A percentile compares a stretch with the other conserved stretches of the same genome.
phyloP scores from a whole-genome alignment of 202 grass and related monocot genomes.

The Eragrostis tef region DNA sequence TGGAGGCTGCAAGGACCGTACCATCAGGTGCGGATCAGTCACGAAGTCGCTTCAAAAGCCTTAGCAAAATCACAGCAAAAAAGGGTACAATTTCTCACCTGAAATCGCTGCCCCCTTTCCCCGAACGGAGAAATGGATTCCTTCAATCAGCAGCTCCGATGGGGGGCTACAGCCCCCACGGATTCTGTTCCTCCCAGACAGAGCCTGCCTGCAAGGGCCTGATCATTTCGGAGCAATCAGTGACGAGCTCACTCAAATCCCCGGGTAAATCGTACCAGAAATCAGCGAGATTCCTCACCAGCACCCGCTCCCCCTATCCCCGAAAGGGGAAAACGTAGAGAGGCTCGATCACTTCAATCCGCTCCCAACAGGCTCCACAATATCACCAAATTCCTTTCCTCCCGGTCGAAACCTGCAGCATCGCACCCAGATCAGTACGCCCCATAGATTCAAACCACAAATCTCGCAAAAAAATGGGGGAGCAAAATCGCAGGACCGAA shows the following conservation, averaged over 20 bases:
- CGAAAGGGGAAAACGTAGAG: not conserved
- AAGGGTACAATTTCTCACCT: not conserved
- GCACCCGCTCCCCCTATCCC: not conserved
- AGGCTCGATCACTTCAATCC: constrained; percentile 5
- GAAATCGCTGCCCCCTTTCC: not conserved
- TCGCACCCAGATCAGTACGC: constrained; percentile 5
- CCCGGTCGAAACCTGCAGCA: constrained; percentile 32
- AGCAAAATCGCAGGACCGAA: not conserved
- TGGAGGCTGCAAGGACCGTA: not conserved
- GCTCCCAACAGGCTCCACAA: not conserved
- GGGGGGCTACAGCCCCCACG: not conserved
- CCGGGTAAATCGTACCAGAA: not conserved
- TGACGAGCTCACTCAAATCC: not conserved
- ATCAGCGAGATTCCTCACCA: constrained; percentile 32
- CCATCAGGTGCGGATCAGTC: not conserved
- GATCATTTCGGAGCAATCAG: constrained; percentile 3
- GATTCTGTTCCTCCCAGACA: not conserved
- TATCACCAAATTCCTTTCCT: not conserved
- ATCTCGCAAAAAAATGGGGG: not conserved
- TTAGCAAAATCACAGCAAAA: not conserved
- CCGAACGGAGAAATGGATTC: not conserved
- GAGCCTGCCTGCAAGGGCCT: constrained; percentile 3
- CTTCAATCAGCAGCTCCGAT: not conserved
- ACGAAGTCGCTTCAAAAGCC: not conserved
- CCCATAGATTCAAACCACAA: not conserved